phyloP scores from a whole-genome alignment of 2,329 filamentous ascomycete species.

The Talaromyces pinophilus region DNA sequence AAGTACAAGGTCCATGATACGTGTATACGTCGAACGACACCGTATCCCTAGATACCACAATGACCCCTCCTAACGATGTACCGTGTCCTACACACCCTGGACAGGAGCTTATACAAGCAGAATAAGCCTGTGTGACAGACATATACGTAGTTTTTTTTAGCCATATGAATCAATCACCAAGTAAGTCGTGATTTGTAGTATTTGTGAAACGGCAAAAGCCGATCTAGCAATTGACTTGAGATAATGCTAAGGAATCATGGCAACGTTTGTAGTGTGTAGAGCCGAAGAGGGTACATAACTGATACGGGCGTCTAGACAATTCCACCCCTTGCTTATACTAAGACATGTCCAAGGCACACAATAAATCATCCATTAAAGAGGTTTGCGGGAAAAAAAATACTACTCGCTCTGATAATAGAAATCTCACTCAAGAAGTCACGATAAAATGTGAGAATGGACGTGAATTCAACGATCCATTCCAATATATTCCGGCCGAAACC shows the following conservation, averaged over 20 bases:
- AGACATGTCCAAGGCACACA: background rate
- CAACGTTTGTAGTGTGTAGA: background rate
- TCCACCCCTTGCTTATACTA: background rate
- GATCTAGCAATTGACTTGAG: background rate
- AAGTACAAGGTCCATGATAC: background rate
- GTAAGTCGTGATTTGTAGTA: background rate
- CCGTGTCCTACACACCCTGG: background rate
- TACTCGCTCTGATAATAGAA: background rate
- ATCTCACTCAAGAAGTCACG: background rate
- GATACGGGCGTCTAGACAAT: background rate
- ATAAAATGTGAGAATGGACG: background rate
- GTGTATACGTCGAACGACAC: background rate
- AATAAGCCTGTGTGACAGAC: background rate
- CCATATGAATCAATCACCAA: background rate
- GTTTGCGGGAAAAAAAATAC: background rate
- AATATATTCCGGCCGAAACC: conserved; percentile 4
- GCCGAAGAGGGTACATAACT: background rate
- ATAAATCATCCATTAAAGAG: background rate
- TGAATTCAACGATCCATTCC: background rate
- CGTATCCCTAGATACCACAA: conserved; percentile 1
- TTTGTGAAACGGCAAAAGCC: background rate
- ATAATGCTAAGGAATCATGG: background rate
- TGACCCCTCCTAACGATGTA: background rate
- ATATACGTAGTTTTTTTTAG: background rate
- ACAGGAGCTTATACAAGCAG: background rate